Evolutionary conservation across 2,329 filamentous ascomycete genomes (phyloP), one percentile per base, ranked within the genome.

Genomic region (Cordyceps fumosorosea): DNA sequence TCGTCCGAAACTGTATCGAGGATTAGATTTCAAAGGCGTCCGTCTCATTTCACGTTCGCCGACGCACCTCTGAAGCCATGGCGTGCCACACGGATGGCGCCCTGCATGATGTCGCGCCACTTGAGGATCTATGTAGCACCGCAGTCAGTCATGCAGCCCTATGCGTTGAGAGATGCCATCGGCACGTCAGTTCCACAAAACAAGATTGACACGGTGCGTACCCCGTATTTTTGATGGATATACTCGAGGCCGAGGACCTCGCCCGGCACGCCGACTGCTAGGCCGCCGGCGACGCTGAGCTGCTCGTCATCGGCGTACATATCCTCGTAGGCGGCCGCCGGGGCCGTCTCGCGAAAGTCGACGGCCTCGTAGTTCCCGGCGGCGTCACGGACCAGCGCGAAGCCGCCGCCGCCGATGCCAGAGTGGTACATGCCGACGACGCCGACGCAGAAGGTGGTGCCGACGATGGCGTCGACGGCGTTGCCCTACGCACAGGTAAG

Each of bases 281-380:
- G 76, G 0, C 91, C 92, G 3, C 90, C 89, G 32, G 78, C 79
- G 1, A 93, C 78, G 60, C 90, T 92, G 1, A 82, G 85, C 1
- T 80, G 74, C 1, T 82, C 78, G 65, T 95, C 88, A 60, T 86
- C 85, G 63, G 84, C 81, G 73, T 89, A 98, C 93, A 98, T 98
- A 69, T 96, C 85, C 73, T 92, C 81, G 66, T 82, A 87, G 0
- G 92, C 90, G 0, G 90, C 89, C 0, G 88, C 89, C 0, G 93
- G 93, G 0, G 93, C 93, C 0, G 89, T 86, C 73, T 98, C 93
- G 53, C 93, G 83, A 71, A 96, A 98, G 75, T 98, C 93, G 67
- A 98, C 86, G 63, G 88, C 87, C 70, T 96, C 91, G 71, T 93
- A 96, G 20, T 80, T 79, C n/a, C 91, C 91, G 63, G 90, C 79